Percentiles rank a stretch among this genome's conserved stretches.
Conservation (phyloP, 2,329 filamentous ascomycete species). For the Lachnellula subtilissima region DNA sequence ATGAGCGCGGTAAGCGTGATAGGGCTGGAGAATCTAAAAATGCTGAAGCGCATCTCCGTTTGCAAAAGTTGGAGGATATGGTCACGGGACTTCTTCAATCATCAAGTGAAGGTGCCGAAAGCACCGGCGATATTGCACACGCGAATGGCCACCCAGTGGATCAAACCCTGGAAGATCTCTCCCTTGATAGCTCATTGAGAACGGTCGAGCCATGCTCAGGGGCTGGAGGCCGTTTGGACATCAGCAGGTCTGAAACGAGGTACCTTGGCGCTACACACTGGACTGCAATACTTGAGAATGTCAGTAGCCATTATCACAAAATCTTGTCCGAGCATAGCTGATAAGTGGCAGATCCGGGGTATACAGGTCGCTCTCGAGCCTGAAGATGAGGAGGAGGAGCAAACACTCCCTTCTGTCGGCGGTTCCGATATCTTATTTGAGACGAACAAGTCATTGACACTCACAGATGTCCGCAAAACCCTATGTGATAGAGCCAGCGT, state of each 20-base stretch:
- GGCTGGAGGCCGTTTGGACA: neutral
- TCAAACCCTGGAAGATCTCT: neutral
- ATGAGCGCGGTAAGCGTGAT: neutral
- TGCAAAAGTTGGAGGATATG: constrained; percentile 13
- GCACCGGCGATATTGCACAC: neutral
- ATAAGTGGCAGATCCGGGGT: constrained; percentile 45
- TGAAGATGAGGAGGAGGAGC: constrained; percentile 1
- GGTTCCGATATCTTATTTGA: constrained; percentile 3
- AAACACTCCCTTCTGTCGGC: neutral
- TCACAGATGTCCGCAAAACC: constrained; percentile 39
- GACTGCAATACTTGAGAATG: constrained; percentile 53
- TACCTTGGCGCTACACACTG: constrained; percentile 55
- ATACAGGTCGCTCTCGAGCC: constrained; percentile 49
- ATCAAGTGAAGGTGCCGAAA: neutral
- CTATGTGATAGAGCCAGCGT: constrained; percentile 42
- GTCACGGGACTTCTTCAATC: constrained; percentile 7
- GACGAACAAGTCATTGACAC: neutral
- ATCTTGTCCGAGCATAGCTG: neutral
- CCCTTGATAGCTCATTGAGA: neutral
- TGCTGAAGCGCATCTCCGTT: constrained; percentile 10
- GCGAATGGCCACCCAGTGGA: neutral
- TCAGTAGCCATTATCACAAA: constrained; percentile 29
- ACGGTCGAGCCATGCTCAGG: neutral
- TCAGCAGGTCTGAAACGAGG: constrained; percentile 32
- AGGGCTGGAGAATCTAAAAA: neutral